Evolutionary conservation across 768 basidiomycete genomes (phyloP).

Genomic region (Leccinum barrowsii): DNA sequence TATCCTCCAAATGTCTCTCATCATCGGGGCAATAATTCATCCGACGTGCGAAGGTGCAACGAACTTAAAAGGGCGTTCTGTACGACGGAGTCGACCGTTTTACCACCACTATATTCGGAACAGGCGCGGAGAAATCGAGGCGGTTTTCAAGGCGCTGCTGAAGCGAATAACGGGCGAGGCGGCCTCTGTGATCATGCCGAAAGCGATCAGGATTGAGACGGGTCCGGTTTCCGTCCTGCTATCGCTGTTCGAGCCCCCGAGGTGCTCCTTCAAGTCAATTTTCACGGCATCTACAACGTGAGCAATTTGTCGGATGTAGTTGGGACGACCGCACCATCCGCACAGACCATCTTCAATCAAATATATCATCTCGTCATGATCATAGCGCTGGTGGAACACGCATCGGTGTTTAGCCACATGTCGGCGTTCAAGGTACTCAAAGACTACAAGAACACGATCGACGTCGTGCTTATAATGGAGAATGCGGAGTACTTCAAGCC

Average conservation of each 20-base stretch:
- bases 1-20: no score
- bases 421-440: slow-evolving; percentile 54
- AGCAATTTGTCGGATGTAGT: slow-evolving; percentile 58
- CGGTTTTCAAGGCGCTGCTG: slow-evolving; percentile 59
- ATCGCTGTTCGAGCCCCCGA: slow-evolving; percentile 60
- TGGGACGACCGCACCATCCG: slow-evolving; percentile 65
- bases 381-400: slow-evolving; percentile 72
- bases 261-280: slow-evolving; percentile 75
- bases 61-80: slow-evolving; percentile 74
- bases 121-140: slow-evolving; percentile 87
- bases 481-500: slow-evolving; percentile 70
- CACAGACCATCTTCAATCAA: slow-evolving; percentile 89
- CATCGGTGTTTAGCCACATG: slow-evolving; percentile 56
- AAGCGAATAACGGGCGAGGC: slow-evolving; percentile 59
- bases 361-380: slow-evolving; percentile 77
- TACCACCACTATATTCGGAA: slow-evolving; percentile 96
- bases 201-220: slow-evolving; percentile 54
- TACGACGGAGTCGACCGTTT: slow-evolving; percentile 93
- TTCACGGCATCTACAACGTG: slow-evolving; percentile 77
- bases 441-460: slow-evolving; percentile 58
- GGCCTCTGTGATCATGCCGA: slow-evolving; percentile 76
- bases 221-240: slow-evolving; percentile 71
- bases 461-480: slow-evolving; percentile 74
- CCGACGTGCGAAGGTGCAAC: slow-evolving; percentile 63
- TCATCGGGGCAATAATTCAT: slow-evolving; percentile 45